Evolutionary conservation across 257 asterid species (phyloP), one percentile per base, ranked within the genome.

Genomic region (Scutellaria barbata): DNA sequence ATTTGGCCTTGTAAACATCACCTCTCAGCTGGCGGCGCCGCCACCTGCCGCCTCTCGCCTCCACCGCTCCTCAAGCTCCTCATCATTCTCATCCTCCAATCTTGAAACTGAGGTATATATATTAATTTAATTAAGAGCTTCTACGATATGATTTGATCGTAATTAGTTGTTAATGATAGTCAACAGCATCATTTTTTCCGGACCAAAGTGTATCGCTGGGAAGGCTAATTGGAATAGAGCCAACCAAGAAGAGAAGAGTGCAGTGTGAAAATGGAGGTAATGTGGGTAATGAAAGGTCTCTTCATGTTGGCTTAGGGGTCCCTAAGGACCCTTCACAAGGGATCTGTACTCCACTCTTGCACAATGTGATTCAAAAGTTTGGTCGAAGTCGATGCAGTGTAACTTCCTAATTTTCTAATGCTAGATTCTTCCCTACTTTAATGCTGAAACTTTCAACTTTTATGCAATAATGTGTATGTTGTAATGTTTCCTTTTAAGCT

Each of bases 191-290:
- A 5, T 90, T 90, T 77, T 90, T 83, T 25, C 87, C 79, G 5
- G 91, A 88, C 46, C 87, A 73, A 52, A 85, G 93, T 25, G 86
- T 86, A 46, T 72, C 95, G 6, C 79, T 90, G 1, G 95, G 96
- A 5, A 76, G 86, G 67, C 80, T 90, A 8, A 86, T 90, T 5
- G 96, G 96, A 56, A 73, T 88, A 6, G 77, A 56, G 63, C 67
- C 88, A 3, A 72, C 35, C 53, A 80, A 77, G 33, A 64, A 77
- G 66, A 73, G 78, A 53, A 74, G 45, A 8, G 1, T 69, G 57
- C 71, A 68, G 62, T 7, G 53, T 6, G 51, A 73, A 61, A 69
- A 42, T 17, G 66, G 68, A 30, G 66, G 17, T 25, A 77, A 16
- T n/a, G 60, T 72, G 10, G 22, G 74, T 3, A 62, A 51, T 45